Conservation (phyloP, 805 yeast species). For the Kazachstania africana region DNA sequence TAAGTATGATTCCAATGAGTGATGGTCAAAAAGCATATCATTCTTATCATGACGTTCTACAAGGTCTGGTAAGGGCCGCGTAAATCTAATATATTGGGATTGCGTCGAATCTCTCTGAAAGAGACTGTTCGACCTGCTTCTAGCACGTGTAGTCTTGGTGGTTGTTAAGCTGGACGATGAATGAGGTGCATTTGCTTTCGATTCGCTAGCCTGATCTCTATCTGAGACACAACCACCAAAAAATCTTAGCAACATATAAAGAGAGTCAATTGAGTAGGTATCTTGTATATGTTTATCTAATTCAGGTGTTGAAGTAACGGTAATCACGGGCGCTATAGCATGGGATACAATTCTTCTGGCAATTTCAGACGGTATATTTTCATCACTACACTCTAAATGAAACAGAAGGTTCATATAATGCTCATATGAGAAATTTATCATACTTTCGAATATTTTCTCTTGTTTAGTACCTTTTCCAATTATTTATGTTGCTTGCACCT, state of each 20-base stretch:
- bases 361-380: conserved; percentile 23
- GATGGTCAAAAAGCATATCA: conserved; percentile 24
- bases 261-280: conserved; percentile 17
- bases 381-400: conserved; percentile 17
- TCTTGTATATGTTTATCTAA: conserved; percentile 21
- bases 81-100: conserved; percentile 40
- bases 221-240: conserved; percentile 27
- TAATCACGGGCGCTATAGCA: conserved; percentile 25
- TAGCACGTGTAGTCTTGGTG: conserved; percentile 3
- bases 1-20: conserved; percentile 29
- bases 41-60: conserved; percentile 19
- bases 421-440: conserved; percentile 7
- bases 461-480: not conserved
- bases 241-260: conserved; percentile 21
- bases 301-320: conserved; percentile 20
- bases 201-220: conserved; percentile 23
- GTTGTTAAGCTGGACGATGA: not conserved
- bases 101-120: conserved; percentile 24
- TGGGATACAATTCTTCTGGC: conserved; percentile 22
- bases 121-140: conserved; percentile 24
- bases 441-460: not conserved
- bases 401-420: conserved; percentile 20
- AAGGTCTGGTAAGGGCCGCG: conserved; percentile 28
- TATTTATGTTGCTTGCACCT: not conserved
- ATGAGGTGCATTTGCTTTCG: not conserved